These are phyloP conservation scores for Amylocarpus encephaloides DNA, from an alignment of 2,329 filamentous ascomycete genomes.

Conservation along the genomic window DNA sequence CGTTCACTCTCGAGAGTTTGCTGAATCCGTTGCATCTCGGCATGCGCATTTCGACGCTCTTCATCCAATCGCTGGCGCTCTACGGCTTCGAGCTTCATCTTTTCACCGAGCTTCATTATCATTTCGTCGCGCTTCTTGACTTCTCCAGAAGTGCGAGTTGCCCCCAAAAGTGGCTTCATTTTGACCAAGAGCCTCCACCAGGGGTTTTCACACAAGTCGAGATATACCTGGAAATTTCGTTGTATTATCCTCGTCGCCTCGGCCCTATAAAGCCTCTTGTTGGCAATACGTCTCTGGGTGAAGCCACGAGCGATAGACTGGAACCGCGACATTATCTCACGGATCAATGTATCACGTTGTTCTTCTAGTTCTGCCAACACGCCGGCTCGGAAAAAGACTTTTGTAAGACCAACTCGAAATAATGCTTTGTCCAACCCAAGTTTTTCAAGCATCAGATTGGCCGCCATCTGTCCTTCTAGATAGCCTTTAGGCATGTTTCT, in stretches of 20 bases:
- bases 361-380: conserved; percentile 96
- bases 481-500: conserved; percentile 83
- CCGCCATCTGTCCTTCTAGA: conserved; percentile 80
- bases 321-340: conserved; percentile 88
- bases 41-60: conserved; percentile 78
- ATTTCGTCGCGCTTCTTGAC: conserved; percentile 93
- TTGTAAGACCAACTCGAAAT: conserved; percentile 90
- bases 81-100: conserved; percentile 69
- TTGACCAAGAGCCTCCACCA: conserved; percentile 96
- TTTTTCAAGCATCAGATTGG: conserved; percentile 81
- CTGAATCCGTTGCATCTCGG: conserved; percentile 83
- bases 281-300: conserved; percentile 76
- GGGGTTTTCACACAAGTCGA: conserved; percentile 82
- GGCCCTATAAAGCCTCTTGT: conserved; percentile 89
- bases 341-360: conserved; percentile 84
- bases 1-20: conserved; percentile 94
- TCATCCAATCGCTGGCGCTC: conserved; percentile 81
- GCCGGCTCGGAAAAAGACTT: conserved; percentile 96
- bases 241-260: conserved; percentile 95
- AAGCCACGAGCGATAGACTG: conserved; percentile 90
- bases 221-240: conserved; percentile 85
- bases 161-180: conserved; percentile 92
- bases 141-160: conserved; percentile 84
- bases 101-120: conserved; percentile 79
- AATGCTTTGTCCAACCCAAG: conserved; percentile 77